Evolutionary conservation across 192 early-diverging fungal species (phyloP).

Genomic region (Mortierella claussenii): DNA sequence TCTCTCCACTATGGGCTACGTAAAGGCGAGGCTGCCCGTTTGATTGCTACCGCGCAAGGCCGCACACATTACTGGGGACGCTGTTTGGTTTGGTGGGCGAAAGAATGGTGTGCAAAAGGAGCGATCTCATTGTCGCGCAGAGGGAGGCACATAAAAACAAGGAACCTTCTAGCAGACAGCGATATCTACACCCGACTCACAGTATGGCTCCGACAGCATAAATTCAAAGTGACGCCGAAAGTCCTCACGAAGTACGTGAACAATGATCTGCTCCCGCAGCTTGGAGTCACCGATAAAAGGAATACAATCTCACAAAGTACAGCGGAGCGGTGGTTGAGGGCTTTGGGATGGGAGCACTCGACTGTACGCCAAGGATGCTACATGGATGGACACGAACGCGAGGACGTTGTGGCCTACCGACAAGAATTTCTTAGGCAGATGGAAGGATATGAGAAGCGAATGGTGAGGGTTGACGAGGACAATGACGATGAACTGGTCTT

Average conservation of each 20-base stretch:
- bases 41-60: background rate
- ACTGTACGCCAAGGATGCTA: constrained; percentile 7
- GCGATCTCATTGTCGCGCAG: background rate
- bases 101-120: background rate
- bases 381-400: constrained; percentile 34
- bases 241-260: background rate
- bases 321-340: background rate
- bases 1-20: no score
- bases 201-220: background rate
- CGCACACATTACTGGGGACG: background rate
- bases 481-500: background rate
- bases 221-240: background rate
- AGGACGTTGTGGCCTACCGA: constrained; percentile 30
- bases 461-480: constrained; percentile 2
- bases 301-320: background rate
- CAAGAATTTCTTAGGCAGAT: constrained; percentile 11
- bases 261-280: background rate
- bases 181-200: background rate
- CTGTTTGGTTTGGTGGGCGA: background rate
- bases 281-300: background rate
- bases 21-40: no score
- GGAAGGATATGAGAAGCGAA: constrained; percentile 14
- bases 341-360: constrained; percentile 9
- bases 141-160: background rate
- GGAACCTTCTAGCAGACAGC: background rate